These are phyloP conservation scores for Murraya koenigii DNA, from an alignment of 345 rosid species.

Conservation along the genomic window DNA sequence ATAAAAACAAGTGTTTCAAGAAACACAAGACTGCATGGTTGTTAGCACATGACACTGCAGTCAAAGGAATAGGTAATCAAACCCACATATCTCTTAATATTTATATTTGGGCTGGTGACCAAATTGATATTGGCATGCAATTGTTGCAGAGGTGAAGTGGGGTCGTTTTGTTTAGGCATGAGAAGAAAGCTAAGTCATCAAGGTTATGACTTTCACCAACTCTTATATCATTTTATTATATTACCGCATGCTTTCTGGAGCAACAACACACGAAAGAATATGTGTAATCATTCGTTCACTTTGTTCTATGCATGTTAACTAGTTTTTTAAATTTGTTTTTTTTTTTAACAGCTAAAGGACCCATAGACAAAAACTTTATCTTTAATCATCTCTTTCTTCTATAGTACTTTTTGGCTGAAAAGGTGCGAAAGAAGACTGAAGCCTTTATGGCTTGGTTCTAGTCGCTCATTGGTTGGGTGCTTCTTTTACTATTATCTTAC, in stretches of 20 bases:
- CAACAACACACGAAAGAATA: background rate
- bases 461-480: too few relatives aligned
- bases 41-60: constrained; percentile 19
- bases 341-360: too few relatives aligned
- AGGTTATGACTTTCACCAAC: background rate
- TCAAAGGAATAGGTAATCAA: constrained; percentile 48
- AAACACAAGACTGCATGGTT: constrained; percentile 22
- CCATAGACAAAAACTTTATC: too few relatives aligned
- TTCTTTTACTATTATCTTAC: too few relatives aligned
- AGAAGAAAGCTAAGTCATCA: constrained; percentile 8
- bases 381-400: background rate
- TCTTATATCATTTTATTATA: background rate
- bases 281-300: constrained; percentile 12
- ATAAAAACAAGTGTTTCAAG: background rate
- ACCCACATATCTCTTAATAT: constrained; percentile 20
- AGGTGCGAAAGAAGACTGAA: too few relatives aligned
- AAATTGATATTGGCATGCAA: constrained; percentile 32
- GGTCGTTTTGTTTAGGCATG: constrained; percentile 18
- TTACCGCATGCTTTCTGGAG: constrained; percentile 11
- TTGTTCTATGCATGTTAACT: constrained; percentile 4
- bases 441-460: too few relatives aligned
- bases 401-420: too few relatives aligned
- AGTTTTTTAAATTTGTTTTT: too few relatives aligned
- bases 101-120: constrained; percentile 24
- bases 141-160: constrained; percentile 17